Percentiles rank a stretch among this genome's conserved stretches.
Evolutionary conservation across 176 grass and related monocot species (phyloP).

Genomic region (Tillandsia leiboldiana): DNA sequence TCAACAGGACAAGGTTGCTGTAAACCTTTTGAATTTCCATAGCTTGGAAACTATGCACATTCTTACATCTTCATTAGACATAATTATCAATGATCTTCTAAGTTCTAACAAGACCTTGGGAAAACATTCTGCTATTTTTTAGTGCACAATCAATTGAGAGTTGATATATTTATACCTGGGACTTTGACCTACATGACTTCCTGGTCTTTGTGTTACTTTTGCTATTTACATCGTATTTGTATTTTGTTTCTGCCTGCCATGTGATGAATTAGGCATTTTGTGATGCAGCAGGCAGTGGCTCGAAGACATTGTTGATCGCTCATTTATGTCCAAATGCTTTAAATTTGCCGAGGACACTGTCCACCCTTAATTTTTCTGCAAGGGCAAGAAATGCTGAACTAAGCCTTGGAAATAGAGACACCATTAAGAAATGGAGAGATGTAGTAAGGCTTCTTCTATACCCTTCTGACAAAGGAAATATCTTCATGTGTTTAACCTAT

Average conservation of each 20-base stretch:
- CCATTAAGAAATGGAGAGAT: constrained; percentile 99
- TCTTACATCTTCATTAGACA: no score
- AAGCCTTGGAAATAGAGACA: constrained; percentile 97
- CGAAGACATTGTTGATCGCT: constrained; percentile 81
- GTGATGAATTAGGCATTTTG: constrained; percentile 1
- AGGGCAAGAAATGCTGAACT: constrained; percentile 94
- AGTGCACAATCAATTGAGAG: background rate
- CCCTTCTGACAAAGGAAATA: constrained; percentile 1
- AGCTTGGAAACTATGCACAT: no score
- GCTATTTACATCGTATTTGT: background rate
- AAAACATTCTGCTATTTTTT: no score
- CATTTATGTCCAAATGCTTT: constrained; percentile 86
- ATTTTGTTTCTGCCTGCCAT: background rate
- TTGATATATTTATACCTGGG: no score
- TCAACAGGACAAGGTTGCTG: no score
- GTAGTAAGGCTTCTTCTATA: constrained; percentile 52
- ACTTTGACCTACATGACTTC: no score
- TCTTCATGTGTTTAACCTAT: background rate
- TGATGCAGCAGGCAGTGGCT: constrained; percentile 51
- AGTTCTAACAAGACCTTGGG: no score
- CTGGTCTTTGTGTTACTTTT: no score
- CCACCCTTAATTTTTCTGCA: constrained; percentile 75
- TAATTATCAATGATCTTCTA: no score
- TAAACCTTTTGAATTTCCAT: no score
- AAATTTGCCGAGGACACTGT: constrained; percentile 84